phyloP scores from a whole-genome alignment of 2,329 filamentous ascomycete species.

The Fusarium devonianum region DNA sequence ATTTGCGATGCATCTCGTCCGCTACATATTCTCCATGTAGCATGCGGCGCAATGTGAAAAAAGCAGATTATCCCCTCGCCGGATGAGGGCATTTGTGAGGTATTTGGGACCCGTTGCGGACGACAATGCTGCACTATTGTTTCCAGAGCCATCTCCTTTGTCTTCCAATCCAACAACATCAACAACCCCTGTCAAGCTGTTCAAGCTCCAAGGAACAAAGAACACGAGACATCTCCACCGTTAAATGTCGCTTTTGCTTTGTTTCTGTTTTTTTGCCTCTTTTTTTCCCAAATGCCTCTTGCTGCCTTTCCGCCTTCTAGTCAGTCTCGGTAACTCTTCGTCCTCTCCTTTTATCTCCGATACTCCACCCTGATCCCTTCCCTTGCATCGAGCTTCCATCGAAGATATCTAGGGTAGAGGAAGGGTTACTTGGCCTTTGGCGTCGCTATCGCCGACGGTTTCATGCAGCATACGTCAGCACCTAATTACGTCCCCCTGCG shows the following conservation, averaged over 20 bases:
- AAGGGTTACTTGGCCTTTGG: not conserved
- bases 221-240: not conserved
- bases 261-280: too few relatives aligned
- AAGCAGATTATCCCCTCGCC: not conserved
- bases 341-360: not conserved
- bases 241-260: too few relatives aligned
- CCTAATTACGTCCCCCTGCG: slow-evolving; percentile 31
- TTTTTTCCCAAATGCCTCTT: too few relatives aligned
- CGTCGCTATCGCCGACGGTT: slow-evolving; percentile 4
- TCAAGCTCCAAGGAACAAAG: not conserved
- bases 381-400: slow-evolving; percentile 22
- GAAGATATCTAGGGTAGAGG: not conserved
- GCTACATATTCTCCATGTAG: slow-evolving; percentile 12
- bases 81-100: too few relatives aligned
- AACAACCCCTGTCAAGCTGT: not conserved
- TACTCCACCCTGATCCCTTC: slow-evolving; percentile 17
- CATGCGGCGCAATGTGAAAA: slow-evolving; percentile 10
- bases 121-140: too few relatives aligned
- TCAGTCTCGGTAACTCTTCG: slow-evolving; percentile 6
- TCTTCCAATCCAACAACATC: slow-evolving; percentile 3
- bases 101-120: too few relatives aligned
- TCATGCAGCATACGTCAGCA: slow-evolving; percentile 34
- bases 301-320: slow-evolving; percentile 1
- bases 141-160: too few relatives aligned
- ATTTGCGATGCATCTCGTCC: slow-evolving; percentile 1